Base-by-base conservation (phyloP, 805 yeast genomes). In the Hyphopichia homilentoma region DNA sequence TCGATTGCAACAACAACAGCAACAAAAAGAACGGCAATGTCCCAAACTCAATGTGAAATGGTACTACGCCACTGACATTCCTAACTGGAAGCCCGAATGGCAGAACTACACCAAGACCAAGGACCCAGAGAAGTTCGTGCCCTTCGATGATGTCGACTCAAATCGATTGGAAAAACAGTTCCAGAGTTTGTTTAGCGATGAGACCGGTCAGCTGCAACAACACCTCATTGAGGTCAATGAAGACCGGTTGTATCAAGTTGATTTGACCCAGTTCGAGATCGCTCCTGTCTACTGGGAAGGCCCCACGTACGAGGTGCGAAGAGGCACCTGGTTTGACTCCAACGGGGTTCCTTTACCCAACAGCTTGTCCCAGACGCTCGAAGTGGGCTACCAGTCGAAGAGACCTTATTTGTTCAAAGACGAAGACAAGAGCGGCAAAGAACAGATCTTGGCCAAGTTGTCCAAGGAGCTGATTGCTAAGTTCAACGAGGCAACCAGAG, bases 241-340 rank as follows among this genome's bases (percentile, higher is more conserved):
- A 47, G 97, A 89, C 50, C 73, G 75, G 16, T 61, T 90, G 16
- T 84, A 84, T 47, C 76, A 78, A 46, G 96, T 87, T 4, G 77
- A 86, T 47, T 39, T 90, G 14, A 40, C 50, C 1, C 55, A 60
- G 5, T 68, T 78, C 56, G 69, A 68, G 30, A 54, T 89, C 46
- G 43, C 59, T 3, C 94, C 97, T 0, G 72, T 80, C 0, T 90
- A 79, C 52, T 90, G 97, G 97, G 79, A 77, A 6, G 97, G 97
- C 1, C 93, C 96, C 0, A 60, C 65, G 0, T 90, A 79, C 50
- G 88, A 84, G 38, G 82, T 90, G 1, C 66, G 96, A 28, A 62
- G 97, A 34, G 96, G 96, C 1, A 54, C 78, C 1, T 90, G 97
- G 97, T 87, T 86, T 52, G 59, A 67, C 22, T 51, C 71, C 7